phyloP scores from a whole-genome alignment of 139 green algal genomes.

The Trebouxia sp. region DNA sequence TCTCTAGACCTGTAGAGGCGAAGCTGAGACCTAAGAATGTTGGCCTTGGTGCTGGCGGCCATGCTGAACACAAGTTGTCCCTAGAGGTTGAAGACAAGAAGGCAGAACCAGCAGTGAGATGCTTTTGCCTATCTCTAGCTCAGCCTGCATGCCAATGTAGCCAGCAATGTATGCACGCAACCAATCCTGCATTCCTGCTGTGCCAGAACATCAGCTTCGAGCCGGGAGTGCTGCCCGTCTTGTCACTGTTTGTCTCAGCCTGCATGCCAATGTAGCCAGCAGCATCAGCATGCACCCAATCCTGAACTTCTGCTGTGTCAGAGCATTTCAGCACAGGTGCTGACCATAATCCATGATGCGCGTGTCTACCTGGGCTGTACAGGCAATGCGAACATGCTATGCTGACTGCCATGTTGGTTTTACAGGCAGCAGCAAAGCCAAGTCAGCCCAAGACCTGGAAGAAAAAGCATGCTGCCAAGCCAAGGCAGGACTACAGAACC shows the following conservation, averaged over 20 bases:
- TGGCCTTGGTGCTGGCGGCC: slow-evolving; percentile 90
- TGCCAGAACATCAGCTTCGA: background rate
- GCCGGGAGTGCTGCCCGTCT: background rate
- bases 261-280: background rate
- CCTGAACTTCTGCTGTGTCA: background rate
- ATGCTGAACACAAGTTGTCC: slow-evolving; percentile 59
- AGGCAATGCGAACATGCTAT: background rate
- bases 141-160: background rate
- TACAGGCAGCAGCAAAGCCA: slow-evolving; percentile 88
- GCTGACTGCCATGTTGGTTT: slow-evolving; percentile 20
- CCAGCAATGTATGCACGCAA: background rate
- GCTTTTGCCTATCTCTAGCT: background rate
- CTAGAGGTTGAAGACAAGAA: slow-evolving; percentile 17
- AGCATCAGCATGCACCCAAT: background rate
- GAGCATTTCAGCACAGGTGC: background rate
- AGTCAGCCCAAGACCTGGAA: slow-evolving; percentile 73
- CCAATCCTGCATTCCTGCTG: background rate
- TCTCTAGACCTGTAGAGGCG: slow-evolving; percentile 84
- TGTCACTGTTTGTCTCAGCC: background rate
- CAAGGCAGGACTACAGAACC: slow-evolving; percentile 74
- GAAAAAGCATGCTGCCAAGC: slow-evolving; percentile 57
- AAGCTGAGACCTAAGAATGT: slow-evolving; percentile 89
- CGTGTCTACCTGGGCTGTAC: no score
- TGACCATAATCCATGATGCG: no score
- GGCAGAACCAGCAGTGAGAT: slow-evolving; percentile 7